Evolutionary conservation across 2,329 filamentous ascomycete genomes (phyloP), one percentile per base, ranked within the genome.

Genomic region (Talaromyces sp.): DNA sequence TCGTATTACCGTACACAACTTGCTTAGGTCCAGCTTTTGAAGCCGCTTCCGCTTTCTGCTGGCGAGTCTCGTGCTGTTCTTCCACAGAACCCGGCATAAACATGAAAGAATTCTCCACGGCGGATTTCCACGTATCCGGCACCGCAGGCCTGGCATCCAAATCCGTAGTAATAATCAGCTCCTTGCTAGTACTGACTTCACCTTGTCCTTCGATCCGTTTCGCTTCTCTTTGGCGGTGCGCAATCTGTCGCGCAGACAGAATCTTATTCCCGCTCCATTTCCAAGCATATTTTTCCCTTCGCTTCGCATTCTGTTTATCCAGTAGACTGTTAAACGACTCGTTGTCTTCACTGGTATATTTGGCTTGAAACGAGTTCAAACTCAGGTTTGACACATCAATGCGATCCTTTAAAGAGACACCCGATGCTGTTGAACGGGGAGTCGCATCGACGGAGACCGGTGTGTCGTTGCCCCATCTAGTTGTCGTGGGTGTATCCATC

Each of bases 301-400:
- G 87, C 75, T 93, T 94, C 67, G 88, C 84, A 73, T 97, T 99
- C 73, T 97, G 92, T 72, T 89, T 91, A 79, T 99, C 95, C 33
- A 98, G 82, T 1, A 99, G 83, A 71, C 89, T 90, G 77, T 97
- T 96, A 81, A 99, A 98, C 71, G 91, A 96, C 75, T 97, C 95
- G 74, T 98, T 98, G 76, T 99, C 95, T 77, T 99, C 95, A 73
- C 92, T 97, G 1, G 94, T 99, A 79, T 97, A 98, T 70, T 91
- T 94, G 3, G 90, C 85, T 74, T 99, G 95, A 72, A 97, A 99
- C 1, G 89, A 87, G 62, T 89, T 87, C 1, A 99, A 84, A 66
- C 90, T 93, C 82, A 98, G 87, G 70, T 89, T 89, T 48, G 89
- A 75, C 2, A 78, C 87, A 74, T 96, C 89, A 19, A 92, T 83